phyloP scores from a whole-genome alignment of 805 yeast genomes.

The Metschnikowia orientalis region DNA sequence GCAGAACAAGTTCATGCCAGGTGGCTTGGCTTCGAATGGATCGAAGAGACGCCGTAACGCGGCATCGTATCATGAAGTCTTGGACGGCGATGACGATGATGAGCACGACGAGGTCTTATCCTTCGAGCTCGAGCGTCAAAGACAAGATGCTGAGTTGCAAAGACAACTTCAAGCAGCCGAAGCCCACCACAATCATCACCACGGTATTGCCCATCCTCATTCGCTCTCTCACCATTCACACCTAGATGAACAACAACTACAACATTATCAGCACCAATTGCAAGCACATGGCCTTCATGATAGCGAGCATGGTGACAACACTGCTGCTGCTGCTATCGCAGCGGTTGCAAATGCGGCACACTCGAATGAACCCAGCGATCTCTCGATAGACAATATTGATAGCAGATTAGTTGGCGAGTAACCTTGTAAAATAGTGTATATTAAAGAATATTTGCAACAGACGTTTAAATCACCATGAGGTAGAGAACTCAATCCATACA shows the following conservation, averaged over 20 bases:
- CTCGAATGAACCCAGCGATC: conserved; percentile 26
- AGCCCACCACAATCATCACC: conserved; percentile 12
- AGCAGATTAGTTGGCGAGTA: conserved; percentile 43
- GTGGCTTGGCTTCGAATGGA: conserved; percentile 11
- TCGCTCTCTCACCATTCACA: conserved; percentile 21
- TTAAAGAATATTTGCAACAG: conserved; percentile 4
- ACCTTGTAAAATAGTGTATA: conserved; percentile 19
- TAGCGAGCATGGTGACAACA: conserved; percentile 16
- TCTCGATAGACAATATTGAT: conserved; percentile 43
- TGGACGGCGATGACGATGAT: conserved; percentile 22
- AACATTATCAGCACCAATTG: conserved; percentile 25
- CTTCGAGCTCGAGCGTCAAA: conserved; percentile 18
- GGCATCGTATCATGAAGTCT: conserved; percentile 17
- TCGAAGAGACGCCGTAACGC: conserved; percentile 16
- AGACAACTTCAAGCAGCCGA: conserved; percentile 21
- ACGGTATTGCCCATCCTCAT: conserved; percentile 14
- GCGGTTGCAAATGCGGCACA: conserved; percentile 35
- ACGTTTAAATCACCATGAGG: conserved; percentile 1
- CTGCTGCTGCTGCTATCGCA: conserved; percentile 40
- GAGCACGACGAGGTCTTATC: conserved; percentile 22
- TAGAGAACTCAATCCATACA: background rate
- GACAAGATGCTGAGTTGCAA: conserved; percentile 20
- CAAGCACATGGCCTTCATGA: conserved; percentile 26
- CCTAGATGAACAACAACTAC: conserved; percentile 25
- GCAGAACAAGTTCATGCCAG: conserved; percentile 28